These are phyloP conservation scores for Pichia thaimueangensis DNA, from an alignment of 805 yeast genomes.

Conservation along the genomic window DNA sequence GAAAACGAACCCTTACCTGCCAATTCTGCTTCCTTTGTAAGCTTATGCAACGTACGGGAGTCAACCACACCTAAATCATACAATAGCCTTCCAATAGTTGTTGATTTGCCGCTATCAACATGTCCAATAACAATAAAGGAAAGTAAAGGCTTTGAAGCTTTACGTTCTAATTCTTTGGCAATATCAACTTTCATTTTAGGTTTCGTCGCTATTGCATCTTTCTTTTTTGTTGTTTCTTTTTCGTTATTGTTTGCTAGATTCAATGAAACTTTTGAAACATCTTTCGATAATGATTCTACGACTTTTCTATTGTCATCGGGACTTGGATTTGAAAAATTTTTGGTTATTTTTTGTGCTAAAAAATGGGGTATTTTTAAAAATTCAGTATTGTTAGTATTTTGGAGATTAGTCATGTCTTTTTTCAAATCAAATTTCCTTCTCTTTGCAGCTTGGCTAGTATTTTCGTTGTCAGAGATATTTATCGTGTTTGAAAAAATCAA, in stretches of 20 bases:
- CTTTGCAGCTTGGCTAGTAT: background rate
- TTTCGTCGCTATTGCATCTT: constrained; percentile 26
- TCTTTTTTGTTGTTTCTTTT: constrained; percentile 5
- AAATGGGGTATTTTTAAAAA: constrained; percentile 12
- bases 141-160: constrained; percentile 44
- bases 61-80: constrained; percentile 64
- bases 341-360: constrained; percentile 37
- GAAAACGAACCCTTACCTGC: constrained; percentile 76
- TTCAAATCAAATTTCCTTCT: constrained; percentile 4
- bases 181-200: constrained; percentile 41
- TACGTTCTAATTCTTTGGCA: constrained; percentile 31
- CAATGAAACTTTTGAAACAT: constrained; percentile 18
- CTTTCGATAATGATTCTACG: constrained; percentile 23
- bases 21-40: constrained; percentile 56
- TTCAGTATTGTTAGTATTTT: background rate
- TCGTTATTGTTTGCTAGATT: constrained; percentile 5
- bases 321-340: constrained; percentile 61
- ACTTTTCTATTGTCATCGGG: constrained; percentile 59
- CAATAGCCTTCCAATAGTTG: constrained; percentile 67
- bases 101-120: constrained; percentile 82
- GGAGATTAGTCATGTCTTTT: background rate
- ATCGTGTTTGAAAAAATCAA: constrained; percentile 2
- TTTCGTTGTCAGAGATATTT: background rate
- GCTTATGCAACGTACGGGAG: constrained; percentile 54
- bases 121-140: constrained; percentile 82